Percentiles rank a stretch among this genome's conserved stretches.
These are phyloP conservation scores for Bryoglossum gracile DNA, from an alignment of 495 filamentous ascomycete genomes.

Conservation along the genomic window DNA sequence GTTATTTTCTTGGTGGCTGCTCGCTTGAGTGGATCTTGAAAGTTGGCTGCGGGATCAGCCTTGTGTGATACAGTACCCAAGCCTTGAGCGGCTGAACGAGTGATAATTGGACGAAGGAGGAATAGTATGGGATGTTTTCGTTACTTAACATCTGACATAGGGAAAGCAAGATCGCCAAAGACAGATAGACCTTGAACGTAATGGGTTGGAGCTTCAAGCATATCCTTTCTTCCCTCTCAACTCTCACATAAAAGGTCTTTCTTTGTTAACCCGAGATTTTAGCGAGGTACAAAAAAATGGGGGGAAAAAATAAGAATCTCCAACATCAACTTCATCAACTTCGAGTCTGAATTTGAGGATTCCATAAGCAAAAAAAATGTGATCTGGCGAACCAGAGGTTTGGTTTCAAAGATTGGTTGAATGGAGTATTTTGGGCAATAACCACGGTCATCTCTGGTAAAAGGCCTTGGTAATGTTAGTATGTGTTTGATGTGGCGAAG, in stretches of 20 bases:
- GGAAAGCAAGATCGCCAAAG: background rate
- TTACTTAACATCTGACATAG: background rate
- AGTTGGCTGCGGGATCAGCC: background rate
- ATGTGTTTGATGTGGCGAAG: background rate
- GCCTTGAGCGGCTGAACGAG: background rate
- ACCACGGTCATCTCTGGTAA: slow-evolving; percentile 36
- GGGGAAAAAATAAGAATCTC: background rate
- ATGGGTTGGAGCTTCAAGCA: no score
- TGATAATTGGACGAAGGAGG: background rate
- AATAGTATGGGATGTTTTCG: no score
- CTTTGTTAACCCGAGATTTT: background rate
- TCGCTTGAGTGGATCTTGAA: background rate
- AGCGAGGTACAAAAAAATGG: background rate
- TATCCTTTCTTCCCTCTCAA: no score
- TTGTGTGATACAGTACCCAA: no score
- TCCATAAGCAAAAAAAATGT: slow-evolving; percentile 10
- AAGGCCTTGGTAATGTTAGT: slow-evolving; percentile 22
- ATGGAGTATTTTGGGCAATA: slow-evolving; percentile 30
- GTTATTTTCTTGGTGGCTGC: slow-evolving; percentile 6
- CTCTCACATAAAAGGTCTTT: no score
- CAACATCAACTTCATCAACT: background rate
- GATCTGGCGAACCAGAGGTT: slow-evolving; percentile 21
- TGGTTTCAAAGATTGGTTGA: slow-evolving; percentile 32
- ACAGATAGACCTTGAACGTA: no score
- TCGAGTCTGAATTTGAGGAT: background rate